Evolutionary conservation across 78 protist species (phyloP), one percentile per base, ranked within the genome.

Genomic region (Dictyostelium purpureum): DNA sequence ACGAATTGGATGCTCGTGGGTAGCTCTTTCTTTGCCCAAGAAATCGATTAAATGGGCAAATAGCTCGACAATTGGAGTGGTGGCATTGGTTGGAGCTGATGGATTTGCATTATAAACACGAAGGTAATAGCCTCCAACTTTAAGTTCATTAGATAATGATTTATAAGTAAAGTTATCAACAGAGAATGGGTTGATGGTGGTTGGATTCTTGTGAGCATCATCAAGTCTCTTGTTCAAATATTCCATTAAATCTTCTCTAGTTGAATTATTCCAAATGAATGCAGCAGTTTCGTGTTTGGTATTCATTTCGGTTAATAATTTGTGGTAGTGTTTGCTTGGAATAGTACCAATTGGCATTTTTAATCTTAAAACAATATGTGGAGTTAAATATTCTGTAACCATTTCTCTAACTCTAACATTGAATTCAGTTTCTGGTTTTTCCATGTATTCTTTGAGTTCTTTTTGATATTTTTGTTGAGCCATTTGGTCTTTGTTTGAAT

Each of bases 221-320:
- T 81, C 89, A 33, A 81, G 31, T 51, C 59, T 65, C 67, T 81
- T 67, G 70, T 81, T 79, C 26, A 91, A 56, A 26, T 16, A 81
- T 24, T 81, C 95, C 79, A 45, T 56, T 9, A 91, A 71, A 67
- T 88, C 96, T 5, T 77, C 88, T 40, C 89, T 69, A 14, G 94
- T 94, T 26, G 69, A 59, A 65, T 75, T 94, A 75, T 94, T 88
- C 96, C 96, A 94, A 38, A 94, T 94, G 56, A 94, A 89, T 43
- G 93, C 89, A 2, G 96, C 94, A 42, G 78, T 88, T 77, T 94
- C 94, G 37, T 78, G 75, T 78, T 94, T 94, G 83, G 85, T 82
- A 51, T 76, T 80, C 43, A 79, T 6, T 12, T 66, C 57, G 38
- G 85, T 78, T 35, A 94, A 83, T 18, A 87, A 40, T 26, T 79